These are phyloP conservation scores for Nakazawaea sp. DNA, from an alignment of 805 yeast genomes.

Conservation along the genomic window DNA sequence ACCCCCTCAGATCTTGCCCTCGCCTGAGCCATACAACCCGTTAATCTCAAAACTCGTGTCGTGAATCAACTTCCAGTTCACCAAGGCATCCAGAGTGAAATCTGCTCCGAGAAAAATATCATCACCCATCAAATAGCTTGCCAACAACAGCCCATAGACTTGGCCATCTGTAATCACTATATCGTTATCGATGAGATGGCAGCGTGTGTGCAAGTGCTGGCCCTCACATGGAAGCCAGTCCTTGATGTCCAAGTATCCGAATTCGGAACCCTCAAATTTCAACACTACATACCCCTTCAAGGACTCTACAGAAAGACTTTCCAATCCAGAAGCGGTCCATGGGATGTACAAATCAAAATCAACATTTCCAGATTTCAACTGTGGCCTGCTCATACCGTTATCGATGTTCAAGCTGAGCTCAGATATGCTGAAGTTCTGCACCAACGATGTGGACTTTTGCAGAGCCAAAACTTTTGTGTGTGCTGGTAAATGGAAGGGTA, in stretches of 20 bases:
- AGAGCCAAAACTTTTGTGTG: neutral
- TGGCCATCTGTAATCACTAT: conserved; percentile 5
- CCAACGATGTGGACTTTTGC: neutral
- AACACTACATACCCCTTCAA: conserved; percentile 6
- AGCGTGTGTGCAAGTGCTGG: neutral
- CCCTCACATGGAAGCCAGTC: conserved; percentile 3
- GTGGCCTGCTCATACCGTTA: conserved; percentile 6
- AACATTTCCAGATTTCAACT: conserved; percentile 1
- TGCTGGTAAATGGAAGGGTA: conserved; percentile 4
- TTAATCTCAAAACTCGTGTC: conserved; percentile 1
- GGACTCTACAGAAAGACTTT: neutral
- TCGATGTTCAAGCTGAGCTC: conserved; percentile 7
- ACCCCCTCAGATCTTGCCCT: conserved; percentile 5
- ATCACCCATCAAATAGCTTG: conserved; percentile 5
- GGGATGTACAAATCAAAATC: conserved; percentile 4
- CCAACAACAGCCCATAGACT: conserved; percentile 5
- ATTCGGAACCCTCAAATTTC: neutral
- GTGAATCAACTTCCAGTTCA: neutral
- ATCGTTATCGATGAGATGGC: conserved; percentile 1
- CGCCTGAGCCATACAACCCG: conserved; percentile 8
- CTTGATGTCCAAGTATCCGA: conserved; percentile 5
- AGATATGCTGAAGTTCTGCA: conserved; percentile 3
- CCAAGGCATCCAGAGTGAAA: conserved; percentile 1
- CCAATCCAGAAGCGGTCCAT: neutral
- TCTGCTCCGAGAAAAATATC: conserved; percentile 1